Conservation (phyloP, 306 rosid species). For the Castanea crenata region DNA sequence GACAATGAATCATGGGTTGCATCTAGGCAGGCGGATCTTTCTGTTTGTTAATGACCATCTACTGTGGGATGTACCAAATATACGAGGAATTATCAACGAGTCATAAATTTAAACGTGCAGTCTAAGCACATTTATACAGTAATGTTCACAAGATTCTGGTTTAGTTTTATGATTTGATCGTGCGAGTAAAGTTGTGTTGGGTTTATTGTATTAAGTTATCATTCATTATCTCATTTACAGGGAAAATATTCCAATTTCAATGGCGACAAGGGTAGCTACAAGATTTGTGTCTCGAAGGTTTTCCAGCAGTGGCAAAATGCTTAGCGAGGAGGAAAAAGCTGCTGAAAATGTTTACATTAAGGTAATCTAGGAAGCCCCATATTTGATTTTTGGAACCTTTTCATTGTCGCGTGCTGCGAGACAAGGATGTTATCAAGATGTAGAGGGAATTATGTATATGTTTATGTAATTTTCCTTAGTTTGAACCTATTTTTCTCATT, state of each 20-base stretch:
- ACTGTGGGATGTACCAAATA: too few relatives aligned
- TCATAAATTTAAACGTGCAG: not conserved
- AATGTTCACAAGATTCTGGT: not conserved
- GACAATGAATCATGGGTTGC: too few relatives aligned
- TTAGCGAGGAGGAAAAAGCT: constrained; percentile 85
- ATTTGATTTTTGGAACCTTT: not conserved
- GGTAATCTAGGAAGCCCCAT: constrained; percentile 33
- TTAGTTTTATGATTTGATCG: not conserved
- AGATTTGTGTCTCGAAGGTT: constrained; percentile 64
- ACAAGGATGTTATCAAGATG: not conserved
- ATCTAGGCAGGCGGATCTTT: too few relatives aligned
- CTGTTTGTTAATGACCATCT: too few relatives aligned
- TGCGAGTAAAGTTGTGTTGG: not conserved
- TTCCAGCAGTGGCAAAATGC: constrained; percentile 67
- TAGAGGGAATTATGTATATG: not conserved
- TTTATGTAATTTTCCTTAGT: too few relatives aligned
- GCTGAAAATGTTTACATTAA: constrained; percentile 76
- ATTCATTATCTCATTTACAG: constrained; percentile 10
- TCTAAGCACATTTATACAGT: not conserved
- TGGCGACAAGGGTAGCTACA: constrained; percentile 67
- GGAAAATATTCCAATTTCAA: constrained; percentile 30
- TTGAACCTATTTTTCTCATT: not conserved
- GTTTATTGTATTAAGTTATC: not conserved
- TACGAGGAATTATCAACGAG: not conserved
- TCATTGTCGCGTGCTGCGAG: constrained; percentile 4